Evolutionary conservation across 1,139 yeast genomes (phyloP), one percentile per base, ranked within the genome.

Genomic region (Blastobotrys persicus): DNA sequence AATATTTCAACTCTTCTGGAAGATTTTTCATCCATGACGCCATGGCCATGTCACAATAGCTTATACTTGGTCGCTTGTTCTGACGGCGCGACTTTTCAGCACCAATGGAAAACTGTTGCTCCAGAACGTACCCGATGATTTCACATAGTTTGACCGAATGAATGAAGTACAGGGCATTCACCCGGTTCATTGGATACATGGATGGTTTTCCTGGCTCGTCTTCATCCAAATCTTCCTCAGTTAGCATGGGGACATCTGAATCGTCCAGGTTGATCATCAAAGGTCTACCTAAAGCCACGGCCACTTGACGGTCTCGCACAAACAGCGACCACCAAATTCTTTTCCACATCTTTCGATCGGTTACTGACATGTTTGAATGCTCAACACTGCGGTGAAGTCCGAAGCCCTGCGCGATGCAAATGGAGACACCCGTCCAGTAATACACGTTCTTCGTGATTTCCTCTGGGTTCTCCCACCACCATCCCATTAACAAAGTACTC

Each of bases 311-410:
- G 65, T 86, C 95, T 59, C 86, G 81, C 53, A 81, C 80, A 64
- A 84, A 85, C 23, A 86, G 68, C 52, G 84, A 75, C 95, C 95
- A 87, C 91, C 92, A 87, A 18, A 85, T 75, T 45, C 89, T 72
- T 56, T 84, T 76, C 80, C 87, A 81, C 49, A 81, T 69, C 51
- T 79, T 77, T 61, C 79, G 78, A 50, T 83, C 86, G 17, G 74
- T 69, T 2, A 62, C 56, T 33, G 70, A 56, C 51, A 66, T 58
- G 26, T 59, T 60, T 2, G 59, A 53, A 32, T 59, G 56, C 37
- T 68, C 64, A 35, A 70, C 60, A 41, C 66, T 65, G 59, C 89
- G 73, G 63, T 87, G 92, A 59, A 86, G 75, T 1, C 94, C 94
- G 65, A 82, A 81, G 9, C 91, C 89, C 61, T 85, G 92, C 1